A percentile compares a stretch with the other conserved stretches of the same genome.
Conservation (phyloP, 805 yeast genomes). For the Grigorovia transvaalensis region DNA sequence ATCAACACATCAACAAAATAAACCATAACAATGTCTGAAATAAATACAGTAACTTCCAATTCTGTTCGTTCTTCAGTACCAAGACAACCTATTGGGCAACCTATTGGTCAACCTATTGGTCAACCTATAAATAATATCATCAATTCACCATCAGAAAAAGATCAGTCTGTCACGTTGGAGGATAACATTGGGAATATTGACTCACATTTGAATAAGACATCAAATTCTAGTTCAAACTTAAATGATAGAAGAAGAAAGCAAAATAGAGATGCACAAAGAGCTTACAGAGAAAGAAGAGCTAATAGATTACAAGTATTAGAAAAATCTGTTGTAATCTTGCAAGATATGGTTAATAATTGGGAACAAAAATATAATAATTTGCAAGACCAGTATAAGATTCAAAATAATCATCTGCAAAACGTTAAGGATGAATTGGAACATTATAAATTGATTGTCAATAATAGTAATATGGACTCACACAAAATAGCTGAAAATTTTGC, state of each 20-base stretch:
- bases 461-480: too few species aligned
- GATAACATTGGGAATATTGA: neutral
- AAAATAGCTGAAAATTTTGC: neutral
- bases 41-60: neutral
- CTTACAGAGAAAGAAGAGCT: slow-evolving; percentile 81
- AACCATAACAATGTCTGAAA: neutral
- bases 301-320: slow-evolving; percentile 74
- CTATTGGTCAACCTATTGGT: neutral
- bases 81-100: neutral
- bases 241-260: slow-evolving; percentile 76
- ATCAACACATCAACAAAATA: too few species aligned
- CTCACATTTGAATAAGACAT: neutral
- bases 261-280: slow-evolving; percentile 86
- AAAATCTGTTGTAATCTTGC: slow-evolving; percentile 25
- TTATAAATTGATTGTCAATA: neutral
- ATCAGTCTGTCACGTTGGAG: neutral
- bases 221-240: neutral
- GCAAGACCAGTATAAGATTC: slow-evolving; percentile 14
- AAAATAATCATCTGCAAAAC: slow-evolving; percentile 29
- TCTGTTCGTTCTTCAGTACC: neutral
- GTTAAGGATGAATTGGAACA: neutral
- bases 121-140: too few species aligned
- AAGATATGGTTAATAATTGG: slow-evolving; percentile 52
- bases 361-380: slow-evolving; percentile 35
- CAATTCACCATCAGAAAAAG: neutral